Evolutionary conservation across 768 basidiomycete genomes (phyloP).

Genomic region (Podaxis sp.): DNA sequence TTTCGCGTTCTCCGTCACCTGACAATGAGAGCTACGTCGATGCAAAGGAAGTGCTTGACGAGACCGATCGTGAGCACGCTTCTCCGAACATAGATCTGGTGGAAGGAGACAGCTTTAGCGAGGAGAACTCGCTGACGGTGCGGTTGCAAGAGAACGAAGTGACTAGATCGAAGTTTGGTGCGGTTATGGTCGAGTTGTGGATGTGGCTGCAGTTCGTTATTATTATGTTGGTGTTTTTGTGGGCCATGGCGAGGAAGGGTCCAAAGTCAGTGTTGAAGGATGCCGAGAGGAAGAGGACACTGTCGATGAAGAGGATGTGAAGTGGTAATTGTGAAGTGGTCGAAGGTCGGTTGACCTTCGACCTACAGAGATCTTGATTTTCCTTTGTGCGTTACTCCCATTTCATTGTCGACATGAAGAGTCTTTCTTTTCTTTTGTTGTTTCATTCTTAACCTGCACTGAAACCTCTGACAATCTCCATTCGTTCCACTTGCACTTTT

Average conservation of each 20-base stretch:
- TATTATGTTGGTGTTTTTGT: conserved; percentile 75
- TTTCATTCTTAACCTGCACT: background rate
- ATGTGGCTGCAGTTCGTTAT: conserved; percentile 81
- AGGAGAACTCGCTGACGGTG: conserved; percentile 2
- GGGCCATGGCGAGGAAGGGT: conserved; percentile 76
- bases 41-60: conserved; percentile 10
- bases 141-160: conserved; percentile 17
- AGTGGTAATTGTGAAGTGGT: conserved; percentile 6
- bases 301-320: conserved; percentile 15
- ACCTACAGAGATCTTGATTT: conserved; percentile 7
- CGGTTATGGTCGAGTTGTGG: conserved; percentile 72
- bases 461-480: background rate
- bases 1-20: conserved; percentile 12
- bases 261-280: conserved; percentile 67
- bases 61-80: conserved; percentile 7
- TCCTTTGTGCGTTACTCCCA: conserved; percentile 3
- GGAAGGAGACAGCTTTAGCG: conserved; percentile 3
- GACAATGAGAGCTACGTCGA: conserved; percentile 13
- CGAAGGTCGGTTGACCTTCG: background rate
- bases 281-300: conserved; percentile 26
- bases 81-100: background rate
- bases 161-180: conserved; percentile 28
- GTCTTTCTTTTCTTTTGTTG: background rate
- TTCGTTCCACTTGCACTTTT: background rate
- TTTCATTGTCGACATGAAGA: background rate